Percentiles rank a stretch among this genome's conserved stretches.
These are phyloP conservation scores for Sporothrix humicola DNA, from an alignment of 2,329 filamentous ascomycete genomes.

Conservation along the genomic window DNA sequence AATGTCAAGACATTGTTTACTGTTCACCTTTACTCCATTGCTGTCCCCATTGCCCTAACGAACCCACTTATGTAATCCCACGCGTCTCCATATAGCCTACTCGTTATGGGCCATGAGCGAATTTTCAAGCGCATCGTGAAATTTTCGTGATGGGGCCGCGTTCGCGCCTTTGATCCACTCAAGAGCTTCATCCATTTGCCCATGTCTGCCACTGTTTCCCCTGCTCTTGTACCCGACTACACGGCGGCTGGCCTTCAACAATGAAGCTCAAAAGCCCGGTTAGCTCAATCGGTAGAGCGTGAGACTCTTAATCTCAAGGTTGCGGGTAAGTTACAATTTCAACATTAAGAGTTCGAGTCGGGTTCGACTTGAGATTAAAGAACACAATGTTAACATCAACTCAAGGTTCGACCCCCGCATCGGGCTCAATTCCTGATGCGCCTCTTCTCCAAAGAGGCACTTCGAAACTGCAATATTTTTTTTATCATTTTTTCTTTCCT, in stretches of 20 bases:
- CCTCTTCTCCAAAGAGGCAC: slow-evolving; percentile 30
- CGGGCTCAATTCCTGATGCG: slow-evolving; percentile 52
- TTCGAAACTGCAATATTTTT: slow-evolving; percentile 16
- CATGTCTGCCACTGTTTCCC: background rate
- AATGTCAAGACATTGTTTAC: background rate
- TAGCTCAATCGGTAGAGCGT: slow-evolving; percentile 67
- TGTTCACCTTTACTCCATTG: background rate
- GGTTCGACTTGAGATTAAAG: background rate
- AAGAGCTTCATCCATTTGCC: background rate
- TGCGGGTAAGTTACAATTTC: slow-evolving; percentile 39
- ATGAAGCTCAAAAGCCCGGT: slow-evolving; percentile 11
- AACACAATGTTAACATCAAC: slow-evolving; percentile 6
- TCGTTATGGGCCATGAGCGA: background rate
- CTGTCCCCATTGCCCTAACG: background rate
- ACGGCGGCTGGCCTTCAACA: slow-evolving; percentile 19
- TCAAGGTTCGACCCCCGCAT: slow-evolving; percentile 53
- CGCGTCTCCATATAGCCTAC: background rate
- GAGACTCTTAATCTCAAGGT: slow-evolving; percentile 65
- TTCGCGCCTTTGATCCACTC: background rate
- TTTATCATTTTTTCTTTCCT: background rate
- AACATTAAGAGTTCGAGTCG: slow-evolving; percentile 3
- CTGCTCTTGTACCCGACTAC: background rate
- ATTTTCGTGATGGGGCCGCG: background rate
- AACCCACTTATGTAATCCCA: background rate
- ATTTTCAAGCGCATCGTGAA: slow-evolving; percentile 7